These are phyloP conservation scores for Penicillium sumatraense DNA, from an alignment of 2,329 filamentous ascomycete species.

Conservation along the genomic window DNA sequence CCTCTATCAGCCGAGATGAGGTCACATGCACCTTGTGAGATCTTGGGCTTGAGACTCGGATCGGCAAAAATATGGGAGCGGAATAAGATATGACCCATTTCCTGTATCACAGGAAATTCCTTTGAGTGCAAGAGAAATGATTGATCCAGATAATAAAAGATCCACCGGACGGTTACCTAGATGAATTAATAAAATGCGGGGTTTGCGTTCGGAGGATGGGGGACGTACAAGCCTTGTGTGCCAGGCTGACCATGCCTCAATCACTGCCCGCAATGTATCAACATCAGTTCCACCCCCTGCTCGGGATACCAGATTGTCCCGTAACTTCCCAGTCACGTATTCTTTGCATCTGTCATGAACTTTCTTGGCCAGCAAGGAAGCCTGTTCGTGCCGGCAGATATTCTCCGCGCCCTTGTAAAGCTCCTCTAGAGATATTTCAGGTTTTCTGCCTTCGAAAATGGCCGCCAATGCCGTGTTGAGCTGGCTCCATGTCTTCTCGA, in stretches of 20 bases:
- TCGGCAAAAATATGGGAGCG: conserved; percentile 64
- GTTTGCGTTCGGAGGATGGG: background rate
- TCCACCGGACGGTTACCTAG: conserved; percentile 76
- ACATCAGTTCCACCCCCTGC: conserved; percentile 62
- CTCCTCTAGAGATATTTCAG: conserved; percentile 78
- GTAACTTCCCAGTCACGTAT: conserved; percentile 64
- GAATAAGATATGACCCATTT: conserved; percentile 79
- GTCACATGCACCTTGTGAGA: conserved; percentile 74
- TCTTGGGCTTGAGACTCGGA: conserved; percentile 54
- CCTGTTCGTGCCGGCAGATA: conserved; percentile 78
- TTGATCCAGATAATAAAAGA: conserved; percentile 93
- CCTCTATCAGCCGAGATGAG: conserved; percentile 74
- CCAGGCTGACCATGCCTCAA: conserved; percentile 76
- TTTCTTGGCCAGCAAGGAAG: conserved; percentile 68
- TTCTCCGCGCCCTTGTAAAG: conserved; percentile 92
- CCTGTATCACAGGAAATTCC: conserved; percentile 73
- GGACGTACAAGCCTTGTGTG: conserved; percentile 71
- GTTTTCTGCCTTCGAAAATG: conserved; percentile 70
- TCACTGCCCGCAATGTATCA: conserved; percentile 64
- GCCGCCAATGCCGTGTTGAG: conserved; percentile 73
- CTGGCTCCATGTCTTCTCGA: conserved; percentile 74
- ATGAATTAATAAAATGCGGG: background rate
- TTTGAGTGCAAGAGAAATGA: conserved; percentile 80
- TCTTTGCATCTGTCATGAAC: conserved; percentile 69
- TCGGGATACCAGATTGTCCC: conserved; percentile 61